Base-by-base conservation (phyloP, 305 asterid species). In the Fraxinus platypoda region DNA sequence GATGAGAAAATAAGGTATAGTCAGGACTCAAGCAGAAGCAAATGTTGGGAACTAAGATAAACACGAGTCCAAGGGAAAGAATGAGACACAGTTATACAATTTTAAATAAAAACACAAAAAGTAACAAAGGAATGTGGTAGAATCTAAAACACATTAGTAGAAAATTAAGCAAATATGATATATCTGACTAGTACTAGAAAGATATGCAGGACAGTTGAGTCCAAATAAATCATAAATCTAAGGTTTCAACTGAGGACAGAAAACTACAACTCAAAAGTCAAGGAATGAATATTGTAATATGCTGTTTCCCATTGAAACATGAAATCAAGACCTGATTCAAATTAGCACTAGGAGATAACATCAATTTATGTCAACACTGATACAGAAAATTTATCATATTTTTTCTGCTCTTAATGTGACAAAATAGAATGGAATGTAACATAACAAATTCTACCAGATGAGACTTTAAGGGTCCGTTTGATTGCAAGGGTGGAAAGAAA, bases 1-100 rank as follows among this genome's bases (percentile, higher is more conserved):
- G 75, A 76, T 78, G 70, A 79, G 25, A 80, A 3, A 59, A 81
- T 23, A 41, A 72, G 72, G 26, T 77, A 68, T 66, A 17, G 80
- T 82, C 41, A 38, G 80, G 82, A 77, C 41, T 43, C 46, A 62
- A 28, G 74, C 76, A 80, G 31, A 8, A 6, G 41, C 33, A 64
- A 79, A 79, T 11, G 25, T 9, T 62, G 31, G 17, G 72, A 23
- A 62, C 33, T 21, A 28, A 28, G 35, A 12, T 23, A 70, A n/a
- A 30, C 23, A 28, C 2, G 6, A 28, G 75, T 66, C 75, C 35
- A 30, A 31, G 75, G 41, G 21, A 70, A 70, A 13, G 28, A 68
- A 66, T 66, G 34, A 66, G 19, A 4, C 8, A 28, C 6, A 68
- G 72, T 62, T 26, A 11, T 8, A 28, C 74, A n/a, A 59, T 7